These are phyloP conservation scores for Pyronema domesticum DNA, from an alignment of 495 filamentous ascomycete genomes.

Conservation along the genomic window DNA sequence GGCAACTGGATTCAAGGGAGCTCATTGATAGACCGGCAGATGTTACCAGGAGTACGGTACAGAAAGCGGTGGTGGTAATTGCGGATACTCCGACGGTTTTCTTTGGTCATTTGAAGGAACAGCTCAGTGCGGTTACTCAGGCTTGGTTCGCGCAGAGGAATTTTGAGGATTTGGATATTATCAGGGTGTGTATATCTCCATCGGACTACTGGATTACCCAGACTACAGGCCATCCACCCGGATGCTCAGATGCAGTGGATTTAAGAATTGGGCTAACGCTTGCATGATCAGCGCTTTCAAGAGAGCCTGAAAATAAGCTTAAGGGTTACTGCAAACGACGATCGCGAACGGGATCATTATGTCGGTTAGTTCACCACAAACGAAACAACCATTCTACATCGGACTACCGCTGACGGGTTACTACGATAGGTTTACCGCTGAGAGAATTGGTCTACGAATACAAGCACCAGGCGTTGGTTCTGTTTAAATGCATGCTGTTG, in stretches of 20 bases:
- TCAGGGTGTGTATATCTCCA: conserved; percentile 32
- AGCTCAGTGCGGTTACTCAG: conserved; percentile 68
- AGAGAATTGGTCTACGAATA: conserved; percentile 87
- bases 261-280: neutral
- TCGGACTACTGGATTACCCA: conserved; percentile 8
- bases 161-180: conserved; percentile 54
- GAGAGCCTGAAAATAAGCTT: conserved; percentile 60
- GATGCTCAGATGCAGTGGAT: too few relatives aligned
- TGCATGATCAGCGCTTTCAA: conserved; percentile 53
- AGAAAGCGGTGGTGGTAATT: conserved; percentile 96
- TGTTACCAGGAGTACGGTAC: conserved; percentile 86
- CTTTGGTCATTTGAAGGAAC: conserved; percentile 33
- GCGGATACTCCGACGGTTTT: conserved; percentile 53
- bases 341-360: conserved; percentile 66
- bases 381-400: too few relatives aligned
- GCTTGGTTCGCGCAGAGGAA: conserved; percentile 95
- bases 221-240: too few relatives aligned
- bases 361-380: conserved; percentile 38
- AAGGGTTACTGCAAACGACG: conserved; percentile 34
- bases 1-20: conserved; percentile 66
- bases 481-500: conserved; percentile 81
- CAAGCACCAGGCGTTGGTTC: conserved; percentile 75
- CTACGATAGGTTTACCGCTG: conserved; percentile 51
- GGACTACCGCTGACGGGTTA: too few relatives aligned
- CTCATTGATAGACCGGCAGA: conserved; percentile 64